Evolutionary conservation across 139 green algal genomes (phyloP).

Genomic region (Yamagishiella unicocca): DNA sequence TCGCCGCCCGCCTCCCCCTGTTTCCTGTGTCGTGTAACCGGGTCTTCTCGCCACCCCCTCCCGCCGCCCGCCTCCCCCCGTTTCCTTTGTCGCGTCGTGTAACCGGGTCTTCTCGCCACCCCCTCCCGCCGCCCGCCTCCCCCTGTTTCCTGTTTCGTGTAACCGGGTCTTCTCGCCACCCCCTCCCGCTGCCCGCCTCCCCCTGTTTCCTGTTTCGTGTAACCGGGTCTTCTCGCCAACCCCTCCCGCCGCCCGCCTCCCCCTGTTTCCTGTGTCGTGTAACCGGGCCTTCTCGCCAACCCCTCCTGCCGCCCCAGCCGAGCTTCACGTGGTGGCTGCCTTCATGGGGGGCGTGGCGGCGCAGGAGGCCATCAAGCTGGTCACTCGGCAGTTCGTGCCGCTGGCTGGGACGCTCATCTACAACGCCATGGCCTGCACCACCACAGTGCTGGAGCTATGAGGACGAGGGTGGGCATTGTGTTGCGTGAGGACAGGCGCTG

Average conservation of each 20-base stretch:
- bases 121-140: neutral
- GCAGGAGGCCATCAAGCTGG: conserved; percentile 97
- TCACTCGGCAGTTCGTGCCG: conserved; percentile 95
- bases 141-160: too few species aligned
- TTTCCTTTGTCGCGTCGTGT: neutral
- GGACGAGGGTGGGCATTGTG: too few species aligned
- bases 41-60: too few species aligned
- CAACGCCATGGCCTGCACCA: conserved; percentile 85
- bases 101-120: too few species aligned
- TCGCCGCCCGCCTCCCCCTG: too few species aligned
- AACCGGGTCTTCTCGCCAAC: too few species aligned
- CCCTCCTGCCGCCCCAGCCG: conserved; percentile 43
- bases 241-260: neutral
- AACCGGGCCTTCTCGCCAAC: too few species aligned
- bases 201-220: neutral
- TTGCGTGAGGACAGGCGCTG: too few species aligned
- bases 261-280: too few species aligned
- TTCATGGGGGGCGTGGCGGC: conserved; percentile 94
- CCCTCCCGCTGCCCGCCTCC: neutral
- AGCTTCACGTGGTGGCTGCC: conserved; percentile 91
- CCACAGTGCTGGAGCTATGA: conserved; percentile 57
- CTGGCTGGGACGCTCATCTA: conserved; percentile 87
- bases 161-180: too few species aligned
- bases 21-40: too few species aligned
- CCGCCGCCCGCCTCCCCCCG: neutral